Conservation (phyloP, 306 rosid genomes). For the Luffa aegyptiaca region DNA sequence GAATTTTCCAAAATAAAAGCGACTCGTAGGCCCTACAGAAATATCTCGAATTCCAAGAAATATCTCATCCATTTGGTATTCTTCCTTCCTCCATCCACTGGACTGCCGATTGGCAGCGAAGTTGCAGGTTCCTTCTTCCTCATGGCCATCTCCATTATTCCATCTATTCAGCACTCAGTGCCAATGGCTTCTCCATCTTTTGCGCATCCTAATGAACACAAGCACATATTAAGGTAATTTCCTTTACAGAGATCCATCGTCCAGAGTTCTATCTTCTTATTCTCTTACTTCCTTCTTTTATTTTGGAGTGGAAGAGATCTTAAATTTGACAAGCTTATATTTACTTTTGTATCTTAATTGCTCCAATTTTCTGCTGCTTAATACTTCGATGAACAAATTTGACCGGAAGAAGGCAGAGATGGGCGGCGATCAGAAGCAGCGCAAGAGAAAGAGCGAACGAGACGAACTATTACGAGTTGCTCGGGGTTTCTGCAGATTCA, state of each 20-base stretch:
- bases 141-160: conserved; percentile 25
- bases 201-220: conserved; percentile 19
- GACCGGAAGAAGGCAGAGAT: conserved; percentile 21
- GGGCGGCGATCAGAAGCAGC: conserved; percentile 35
- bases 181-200: conserved; percentile 25
- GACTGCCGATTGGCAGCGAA: not conserved
- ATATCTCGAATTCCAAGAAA: not conserved
- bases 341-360: not conserved
- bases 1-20: not conserved
- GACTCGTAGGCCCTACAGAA: not conserved
- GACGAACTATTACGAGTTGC: conserved; percentile 54
- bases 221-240: conserved; percentile 39
- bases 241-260: not conserved
- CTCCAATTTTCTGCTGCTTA: not conserved
- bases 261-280: not conserved
- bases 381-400: not conserved
- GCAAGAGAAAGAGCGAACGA: conserved; percentile 13
- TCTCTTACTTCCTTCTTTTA: not conserved
- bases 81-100: not conserved
- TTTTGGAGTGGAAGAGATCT: not conserved
- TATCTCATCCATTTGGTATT: not conserved
- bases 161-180: conserved; percentile 17
- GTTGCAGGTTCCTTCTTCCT: not conserved
- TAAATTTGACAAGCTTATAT: not conserved
- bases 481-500: conserved; percentile 56